Evolutionary conservation across 208 protist species (phyloP), one percentile per base, ranked within the genome.

Genomic region (Borovskyia barvae): DNA sequence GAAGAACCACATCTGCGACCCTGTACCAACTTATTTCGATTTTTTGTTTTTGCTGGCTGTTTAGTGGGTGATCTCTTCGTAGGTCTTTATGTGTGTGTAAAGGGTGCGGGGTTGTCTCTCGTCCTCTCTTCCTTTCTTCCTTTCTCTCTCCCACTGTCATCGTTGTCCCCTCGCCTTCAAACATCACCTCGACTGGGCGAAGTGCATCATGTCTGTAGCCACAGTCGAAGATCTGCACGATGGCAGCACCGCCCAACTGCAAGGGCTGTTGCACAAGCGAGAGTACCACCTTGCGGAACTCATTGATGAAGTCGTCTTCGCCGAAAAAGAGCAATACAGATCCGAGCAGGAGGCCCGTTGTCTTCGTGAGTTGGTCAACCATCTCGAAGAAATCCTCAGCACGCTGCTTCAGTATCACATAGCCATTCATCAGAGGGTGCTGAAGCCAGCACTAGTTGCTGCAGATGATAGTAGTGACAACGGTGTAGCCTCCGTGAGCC

Each of bases 201-300:
- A n/a, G n/a, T n/a, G n/a, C n/a, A 5, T 43, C 15, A 70, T 70
- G 63, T 70, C 63, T 17, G 36, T 70, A 8, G 22, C 46, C 1
- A 26, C 39, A 1, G 2, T 50, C 1, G 45, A 56, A 14, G 20
- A 30, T 15, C 45, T 49, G 14, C 33, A 50, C 3, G 41, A 53
- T 26, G 50, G n/a, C 20, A 37, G 69, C 39, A 56, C 79, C 24
- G 64, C 47, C 37, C 52, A 66, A 15, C 64, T 85, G 41, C 46
- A 72, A 6, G 42, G 55, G 33, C 61, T 82, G 37, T 70, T 91
- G 30, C 72, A 75, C 17, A 74, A 75, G 55, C 77, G 80, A 11
- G 78, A 91, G 66, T 66, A 77, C n/a, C 84, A 91, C 39, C 72
- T 91, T 0, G 80, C 84, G 1, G 80, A 91, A 53, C 75, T 91